Conservation (phyloP, 768 basidiomycete species). For the Lentinus tigrinus region DNA sequence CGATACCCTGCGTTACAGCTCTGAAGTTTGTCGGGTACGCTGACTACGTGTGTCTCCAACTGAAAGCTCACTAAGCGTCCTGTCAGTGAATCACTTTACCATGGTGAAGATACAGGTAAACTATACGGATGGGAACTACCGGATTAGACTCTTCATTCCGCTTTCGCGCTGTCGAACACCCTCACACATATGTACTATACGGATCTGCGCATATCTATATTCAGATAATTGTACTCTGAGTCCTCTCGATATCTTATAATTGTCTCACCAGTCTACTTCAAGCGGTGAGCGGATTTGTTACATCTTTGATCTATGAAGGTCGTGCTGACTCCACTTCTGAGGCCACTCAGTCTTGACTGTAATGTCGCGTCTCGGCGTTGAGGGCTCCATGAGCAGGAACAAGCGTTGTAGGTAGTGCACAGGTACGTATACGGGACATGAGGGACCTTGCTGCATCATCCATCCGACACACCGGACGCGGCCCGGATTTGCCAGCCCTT, state of each 20-base stretch:
- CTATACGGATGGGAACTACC: constrained; percentile 58
- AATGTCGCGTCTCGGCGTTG: no score
- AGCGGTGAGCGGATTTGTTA: no score
- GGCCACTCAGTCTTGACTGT: no score
- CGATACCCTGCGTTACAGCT: constrained; percentile 62
- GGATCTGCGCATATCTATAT: constrained; percentile 9
- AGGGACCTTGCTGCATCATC: no score
- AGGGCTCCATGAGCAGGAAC: no score
- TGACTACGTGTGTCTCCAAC: background rate
- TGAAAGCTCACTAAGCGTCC: background rate
- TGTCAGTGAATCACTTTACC: constrained; percentile 55
- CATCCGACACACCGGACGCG: no score
- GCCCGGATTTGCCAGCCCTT: background rate
- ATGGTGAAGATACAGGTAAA: constrained; percentile 65
- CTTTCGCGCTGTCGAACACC: background rate
- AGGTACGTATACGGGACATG: no score
- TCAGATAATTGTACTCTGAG: background rate
- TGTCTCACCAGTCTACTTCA: no score
- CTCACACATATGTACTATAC: constrained; percentile 9
- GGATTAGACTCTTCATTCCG: constrained; percentile 30
- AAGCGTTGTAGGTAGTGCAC: no score
- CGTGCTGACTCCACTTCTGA: no score
- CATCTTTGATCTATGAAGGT: no score
- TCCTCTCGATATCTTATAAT: no score
- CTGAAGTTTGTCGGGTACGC: constrained; percentile 78